A percentile compares a stretch with the other conserved stretches of the same genome.
Conservation (phyloP, 106 monocot species). For the Dioscorea alata region DNA sequence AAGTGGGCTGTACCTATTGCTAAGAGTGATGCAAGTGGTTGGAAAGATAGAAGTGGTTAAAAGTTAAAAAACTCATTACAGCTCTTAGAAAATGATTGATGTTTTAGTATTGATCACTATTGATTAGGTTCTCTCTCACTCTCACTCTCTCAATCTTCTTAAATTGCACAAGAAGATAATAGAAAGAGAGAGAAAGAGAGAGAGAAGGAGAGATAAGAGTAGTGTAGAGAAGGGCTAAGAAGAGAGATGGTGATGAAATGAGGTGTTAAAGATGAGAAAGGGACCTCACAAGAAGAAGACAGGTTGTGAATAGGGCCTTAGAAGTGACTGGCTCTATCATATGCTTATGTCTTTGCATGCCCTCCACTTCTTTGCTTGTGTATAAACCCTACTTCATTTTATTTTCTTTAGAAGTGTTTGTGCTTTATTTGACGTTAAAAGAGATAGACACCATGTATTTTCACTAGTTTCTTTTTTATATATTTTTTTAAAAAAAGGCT, state of each 20-base stretch:
- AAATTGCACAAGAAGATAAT: background rate
- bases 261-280: constrained; percentile 19
- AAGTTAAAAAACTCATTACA: constrained; percentile 7
- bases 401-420: no score
- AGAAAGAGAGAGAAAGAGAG: background rate
- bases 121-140: constrained; percentile 2
- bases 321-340: constrained; percentile 2
- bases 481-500: no score
- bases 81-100: background rate
- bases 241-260: background rate
- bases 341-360: no score
- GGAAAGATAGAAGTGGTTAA: background rate
- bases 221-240: no score
- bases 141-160: constrained; percentile 4
- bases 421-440: no score
- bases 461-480: no score
- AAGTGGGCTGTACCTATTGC: constrained; percentile 2
- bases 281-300: constrained; percentile 11
- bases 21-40: constrained; percentile 19
- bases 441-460: no score
- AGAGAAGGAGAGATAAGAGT: background rate
- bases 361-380: no score
- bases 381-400: no score
- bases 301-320: background rate
- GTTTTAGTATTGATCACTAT: background rate